A percentile compares a stretch with the other conserved stretches of the same genome.
These are phyloP conservation scores for Calophaca sinica DNA, from an alignment of 306 rosid genomes.

Conservation along the genomic window DNA sequence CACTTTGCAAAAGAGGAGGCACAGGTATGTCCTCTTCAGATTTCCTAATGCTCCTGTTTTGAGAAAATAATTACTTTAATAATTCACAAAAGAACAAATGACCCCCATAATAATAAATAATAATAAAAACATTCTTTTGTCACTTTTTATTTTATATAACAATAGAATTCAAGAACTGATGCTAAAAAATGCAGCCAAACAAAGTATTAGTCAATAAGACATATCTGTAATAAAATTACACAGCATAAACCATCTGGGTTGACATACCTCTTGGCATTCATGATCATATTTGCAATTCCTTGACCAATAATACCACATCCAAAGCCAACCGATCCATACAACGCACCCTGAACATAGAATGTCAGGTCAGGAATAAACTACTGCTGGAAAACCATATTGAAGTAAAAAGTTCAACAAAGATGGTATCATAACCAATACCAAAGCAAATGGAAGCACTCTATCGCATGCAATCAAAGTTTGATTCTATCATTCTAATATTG, in stretches of 20 bases:
- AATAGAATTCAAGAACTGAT: neutral
- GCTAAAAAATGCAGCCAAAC: slow-evolving; percentile 27
- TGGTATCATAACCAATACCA: slow-evolving; percentile 13
- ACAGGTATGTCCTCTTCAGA: slow-evolving; percentile 93
- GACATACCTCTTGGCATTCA: slow-evolving; percentile 85
- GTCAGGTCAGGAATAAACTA: slow-evolving; percentile 26
- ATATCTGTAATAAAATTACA: slow-evolving; percentile 8
- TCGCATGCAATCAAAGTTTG: slow-evolving; percentile 20
- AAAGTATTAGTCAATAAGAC: slow-evolving; percentile 23
- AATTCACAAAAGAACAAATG: slow-evolving; percentile 20
- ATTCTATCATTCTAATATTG: slow-evolving; percentile 15
- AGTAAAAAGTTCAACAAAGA: slow-evolving; percentile 18
- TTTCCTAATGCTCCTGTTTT: slow-evolving; percentile 82
- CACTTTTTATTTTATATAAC: neutral
- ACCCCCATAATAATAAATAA: neutral
- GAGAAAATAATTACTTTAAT: neutral
- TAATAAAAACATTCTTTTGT: neutral
- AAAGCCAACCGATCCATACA: slow-evolving; percentile 90
- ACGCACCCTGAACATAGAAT: slow-evolving; percentile 77
- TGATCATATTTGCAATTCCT: slow-evolving; percentile 92
- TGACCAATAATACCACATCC: slow-evolving; percentile 97
- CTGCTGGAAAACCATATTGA: slow-evolving; percentile 32
- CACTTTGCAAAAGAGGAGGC: slow-evolving; percentile 92
- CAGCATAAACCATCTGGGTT: slow-evolving; percentile 25
- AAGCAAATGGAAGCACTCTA: slow-evolving; percentile 32